Conservation (phyloP, 2,329 filamentous ascomycete species). For the Pseudocercospora musae region DNA sequence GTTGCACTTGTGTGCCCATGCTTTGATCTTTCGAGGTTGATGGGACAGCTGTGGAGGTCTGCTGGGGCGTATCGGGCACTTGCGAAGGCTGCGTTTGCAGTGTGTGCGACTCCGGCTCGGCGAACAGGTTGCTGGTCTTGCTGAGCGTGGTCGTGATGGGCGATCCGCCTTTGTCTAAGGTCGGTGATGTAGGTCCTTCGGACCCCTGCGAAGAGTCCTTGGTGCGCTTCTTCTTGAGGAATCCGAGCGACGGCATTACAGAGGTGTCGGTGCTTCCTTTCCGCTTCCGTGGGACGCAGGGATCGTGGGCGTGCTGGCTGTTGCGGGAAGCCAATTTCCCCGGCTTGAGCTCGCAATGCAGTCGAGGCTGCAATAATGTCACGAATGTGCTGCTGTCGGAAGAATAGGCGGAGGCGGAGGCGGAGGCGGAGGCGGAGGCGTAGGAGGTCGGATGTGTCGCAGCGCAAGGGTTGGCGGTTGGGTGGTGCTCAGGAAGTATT, state of each 20-base stretch:
- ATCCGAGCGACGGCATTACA: slow-evolving; percentile 87
- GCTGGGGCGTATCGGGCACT: slow-evolving; percentile 26
- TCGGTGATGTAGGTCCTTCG: slow-evolving; percentile 61
- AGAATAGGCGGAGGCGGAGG: neutral
- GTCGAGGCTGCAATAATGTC: neutral
- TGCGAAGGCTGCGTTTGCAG: slow-evolving; percentile 17
- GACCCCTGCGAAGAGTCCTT: slow-evolving; percentile 67
- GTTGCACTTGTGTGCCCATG: slow-evolving; percentile 59
- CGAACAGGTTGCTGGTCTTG: slow-evolving; percentile 29
- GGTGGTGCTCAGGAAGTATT: neutral
- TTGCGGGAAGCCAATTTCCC: slow-evolving; percentile 20
- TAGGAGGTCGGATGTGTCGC: neutral
- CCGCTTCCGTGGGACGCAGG: slow-evolving; percentile 26
- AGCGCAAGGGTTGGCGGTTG: neutral
- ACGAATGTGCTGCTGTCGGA: neutral
- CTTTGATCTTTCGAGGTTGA: slow-evolving; percentile 14
- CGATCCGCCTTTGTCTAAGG: slow-evolving; percentile 39
- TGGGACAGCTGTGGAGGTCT: slow-evolving; percentile 24
- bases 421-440: neutral
- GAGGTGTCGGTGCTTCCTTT: slow-evolving; percentile 18
- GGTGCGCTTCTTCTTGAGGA: slow-evolving; percentile 98
- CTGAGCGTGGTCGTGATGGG: slow-evolving; percentile 50
- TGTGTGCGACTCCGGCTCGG: slow-evolving; percentile 27
- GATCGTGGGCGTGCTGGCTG: slow-evolving; percentile 12
- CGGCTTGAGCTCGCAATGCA: slow-evolving; percentile 5